Evolutionary conservation across 2,329 filamentous ascomycete species (phyloP).

Genomic region (Macroventuria anomochaeta): DNA sequence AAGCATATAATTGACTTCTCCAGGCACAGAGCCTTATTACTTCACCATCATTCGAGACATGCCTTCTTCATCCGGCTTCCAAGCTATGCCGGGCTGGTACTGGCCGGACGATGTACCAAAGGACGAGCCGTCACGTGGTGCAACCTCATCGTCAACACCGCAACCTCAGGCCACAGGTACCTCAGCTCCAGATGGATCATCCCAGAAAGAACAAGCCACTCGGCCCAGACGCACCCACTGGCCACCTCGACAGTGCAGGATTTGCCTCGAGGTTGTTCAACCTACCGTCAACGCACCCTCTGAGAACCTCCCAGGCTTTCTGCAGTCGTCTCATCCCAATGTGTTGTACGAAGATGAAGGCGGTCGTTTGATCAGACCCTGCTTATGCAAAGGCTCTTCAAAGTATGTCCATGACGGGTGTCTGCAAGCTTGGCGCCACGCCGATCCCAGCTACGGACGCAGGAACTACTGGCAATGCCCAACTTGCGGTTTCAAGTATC

Average conservation of each 20-base stretch:
- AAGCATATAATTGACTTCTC: conserved; percentile 32
- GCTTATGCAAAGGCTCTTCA: conserved; percentile 90
- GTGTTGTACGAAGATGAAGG: conserved; percentile 77
- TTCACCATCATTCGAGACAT: conserved; percentile 32
- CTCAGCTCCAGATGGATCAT: conserved; percentile 21
- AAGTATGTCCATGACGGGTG: conserved; percentile 95
- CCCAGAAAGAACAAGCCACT: conserved; percentile 22
- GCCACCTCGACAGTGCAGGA: conserved; percentile 79
- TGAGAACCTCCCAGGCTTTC: conserved; percentile 61
- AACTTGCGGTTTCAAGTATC: conserved; percentile 85
- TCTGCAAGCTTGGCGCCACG: conserved; percentile 79
- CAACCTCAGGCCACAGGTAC: conserved; percentile 23
- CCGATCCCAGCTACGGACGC: conserved; percentile 67
- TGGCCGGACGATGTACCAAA: conserved; percentile 56
- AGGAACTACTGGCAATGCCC: conserved; percentile 87
- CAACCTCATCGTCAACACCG: conserved; percentile 23
- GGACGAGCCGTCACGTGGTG: conserved; percentile 23
- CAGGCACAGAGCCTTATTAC: conserved; percentile 1
- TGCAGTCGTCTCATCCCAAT: conserved; percentile 60
- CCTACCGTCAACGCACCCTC: conserved; percentile 65
- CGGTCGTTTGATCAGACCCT: conserved; percentile 82
- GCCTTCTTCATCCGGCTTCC: conserved; percentile 52
- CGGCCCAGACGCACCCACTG: conserved; percentile 59
- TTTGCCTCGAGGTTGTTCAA: conserved; percentile 78
- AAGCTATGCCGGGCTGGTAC: conserved; percentile 53